phyloP scores from a whole-genome alignment of 805 yeast species.

The Vanderwaltozyma verrucispora region DNA sequence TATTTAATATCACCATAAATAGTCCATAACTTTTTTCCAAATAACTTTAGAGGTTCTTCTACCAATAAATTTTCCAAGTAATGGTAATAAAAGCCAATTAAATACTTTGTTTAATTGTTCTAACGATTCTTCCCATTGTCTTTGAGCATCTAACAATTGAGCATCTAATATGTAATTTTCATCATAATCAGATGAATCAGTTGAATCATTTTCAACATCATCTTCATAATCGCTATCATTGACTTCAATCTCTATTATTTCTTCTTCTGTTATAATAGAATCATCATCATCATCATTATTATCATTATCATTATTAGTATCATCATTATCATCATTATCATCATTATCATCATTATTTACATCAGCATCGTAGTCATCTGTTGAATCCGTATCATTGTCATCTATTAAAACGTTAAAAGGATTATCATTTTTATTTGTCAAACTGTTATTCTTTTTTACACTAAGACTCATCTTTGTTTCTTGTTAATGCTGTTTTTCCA shows the following conservation, averaged over 20 bases:
- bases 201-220: slow-evolving; percentile 7
- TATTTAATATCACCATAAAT: slow-evolving; percentile 9
- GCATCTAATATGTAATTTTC: slow-evolving; percentile 4
- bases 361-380: slow-evolving; percentile 2
- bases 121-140: slow-evolving; percentile 66
- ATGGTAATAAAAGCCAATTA: slow-evolving; percentile 51
- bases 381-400: neutral
- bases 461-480: too few relatives aligned
- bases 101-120: slow-evolving; percentile 48
- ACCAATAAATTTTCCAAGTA: slow-evolving; percentile 59
- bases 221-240: neutral
- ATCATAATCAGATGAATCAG: slow-evolving; percentile 14
- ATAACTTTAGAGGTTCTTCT: slow-evolving; percentile 40
- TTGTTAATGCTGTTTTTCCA: too few relatives aligned
- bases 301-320: slow-evolving; percentile 2
- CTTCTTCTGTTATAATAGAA: neutral
- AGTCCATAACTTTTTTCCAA: slow-evolving; percentile 21
- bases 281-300: neutral
- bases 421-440: neutral
- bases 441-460: too few relatives aligned
- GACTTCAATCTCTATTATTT: slow-evolving; percentile 1
- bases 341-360: slow-evolving; percentile 3
- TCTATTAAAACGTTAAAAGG: slow-evolving; percentile 1
- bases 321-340: slow-evolving; percentile 2
- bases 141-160: slow-evolving; percentile 39